Evolutionary conservation across 78 protist genomes (phyloP), one percentile per base, ranked within the genome.

Genomic region (Cyanophora paradoxa): DNA sequence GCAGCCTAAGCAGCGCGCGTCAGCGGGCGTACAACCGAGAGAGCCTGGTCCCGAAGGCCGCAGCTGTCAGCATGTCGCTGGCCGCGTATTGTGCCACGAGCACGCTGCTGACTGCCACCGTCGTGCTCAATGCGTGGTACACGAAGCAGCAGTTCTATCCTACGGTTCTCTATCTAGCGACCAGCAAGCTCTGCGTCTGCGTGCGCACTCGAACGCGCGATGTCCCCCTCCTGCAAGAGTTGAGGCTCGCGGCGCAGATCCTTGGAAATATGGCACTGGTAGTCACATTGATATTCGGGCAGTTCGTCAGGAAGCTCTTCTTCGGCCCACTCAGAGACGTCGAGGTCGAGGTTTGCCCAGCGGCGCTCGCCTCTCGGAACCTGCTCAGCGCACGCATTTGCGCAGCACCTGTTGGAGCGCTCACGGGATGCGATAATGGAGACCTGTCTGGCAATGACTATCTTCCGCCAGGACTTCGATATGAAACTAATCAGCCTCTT

Each of bases 361-460:
- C 62, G 50, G 3, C 8, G 19, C 28, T 6, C 42, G 30, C 40
- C 6, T 28, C 62, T 6, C 39, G 16, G 13, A 6, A 7, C 6
- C 42, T 13, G 26, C 28, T 4, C 28, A 3, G 28, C 44, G 24
- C 20, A 2, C 2, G 44, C 41, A 54, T 2, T 28, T 30, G 13
- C 52, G 14, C 42, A 75, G 84, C 41, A 72, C n/a, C 62, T 82
- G 52, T 77, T 58, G 40, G 91, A 87, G 58, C 48, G 66, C 54
- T 41, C 82, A 22, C 80, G 90, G 90, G 73, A 74, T 48, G 79
- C 96, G n/a, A 64, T 88, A 26, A 86, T 86, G 14, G 96, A 92
- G 83, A 90, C 94, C 11, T 74, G 82, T n/a, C 79, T 92, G 22
- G 92, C 92, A 39, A 78, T 89, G 74, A 86, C 96, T 34, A 86